These are phyloP conservation scores for Isochrysis galbana DNA, from an alignment of 78 protist genomes.

Conservation along the genomic window DNA sequence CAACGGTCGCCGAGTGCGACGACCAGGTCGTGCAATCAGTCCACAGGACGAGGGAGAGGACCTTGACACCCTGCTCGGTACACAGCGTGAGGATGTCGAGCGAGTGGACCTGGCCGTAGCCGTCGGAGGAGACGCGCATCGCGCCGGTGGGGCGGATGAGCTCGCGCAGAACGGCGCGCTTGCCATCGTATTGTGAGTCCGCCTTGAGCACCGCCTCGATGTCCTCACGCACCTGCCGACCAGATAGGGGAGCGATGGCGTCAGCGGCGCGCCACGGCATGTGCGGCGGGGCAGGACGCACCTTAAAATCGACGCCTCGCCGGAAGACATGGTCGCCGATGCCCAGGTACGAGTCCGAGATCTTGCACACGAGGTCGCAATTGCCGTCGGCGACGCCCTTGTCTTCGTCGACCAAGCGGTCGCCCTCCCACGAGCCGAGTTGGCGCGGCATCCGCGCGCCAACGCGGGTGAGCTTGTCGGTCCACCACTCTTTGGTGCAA, in stretches of 20 bases:
- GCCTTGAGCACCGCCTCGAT: background rate
- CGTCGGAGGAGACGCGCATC: background rate
- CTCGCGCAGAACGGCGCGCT: conserved; percentile 16
- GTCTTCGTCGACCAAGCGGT: background rate
- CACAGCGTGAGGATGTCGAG: conserved; percentile 41
- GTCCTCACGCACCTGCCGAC: background rate
- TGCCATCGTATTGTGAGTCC: background rate
- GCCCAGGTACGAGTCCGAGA: conserved; percentile 34
- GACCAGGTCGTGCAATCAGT: conserved; percentile 17
- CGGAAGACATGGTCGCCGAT: conserved; percentile 17
- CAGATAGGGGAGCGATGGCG: background rate
- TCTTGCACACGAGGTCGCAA: conserved; percentile 23
- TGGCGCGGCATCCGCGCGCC: conserved; percentile 3
- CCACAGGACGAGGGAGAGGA: conserved; percentile 32
- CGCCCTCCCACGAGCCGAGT: conserved; percentile 24
- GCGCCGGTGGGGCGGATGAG: background rate
- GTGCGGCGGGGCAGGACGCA: too few relatives aligned
- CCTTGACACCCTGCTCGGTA: background rate
- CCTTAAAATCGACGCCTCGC: background rate
- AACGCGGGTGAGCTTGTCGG: background rate
- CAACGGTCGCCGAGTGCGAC: conserved; percentile 24
- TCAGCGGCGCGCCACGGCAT: background rate
- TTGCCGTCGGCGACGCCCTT: background rate
- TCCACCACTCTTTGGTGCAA: conserved; percentile 30
- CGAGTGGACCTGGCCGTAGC: conserved; percentile 28